Conservation (phyloP, 179 eudicot species). For the Silene vulgaris region DNA sequence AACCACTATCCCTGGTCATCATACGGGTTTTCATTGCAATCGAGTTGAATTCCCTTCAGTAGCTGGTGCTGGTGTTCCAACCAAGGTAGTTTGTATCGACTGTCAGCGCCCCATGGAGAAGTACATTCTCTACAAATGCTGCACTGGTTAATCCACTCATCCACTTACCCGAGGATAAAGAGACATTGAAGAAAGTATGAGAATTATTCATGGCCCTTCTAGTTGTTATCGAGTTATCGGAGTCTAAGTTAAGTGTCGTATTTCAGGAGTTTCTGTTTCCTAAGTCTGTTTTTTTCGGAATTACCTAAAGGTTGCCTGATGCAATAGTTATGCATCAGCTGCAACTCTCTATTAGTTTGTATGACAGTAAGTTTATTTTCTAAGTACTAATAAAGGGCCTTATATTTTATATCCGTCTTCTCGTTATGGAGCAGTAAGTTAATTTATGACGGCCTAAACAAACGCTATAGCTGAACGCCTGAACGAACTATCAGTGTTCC, state of each 20-base stretch:
- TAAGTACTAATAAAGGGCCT: too few relatives aligned
- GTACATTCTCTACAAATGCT: constrained; percentile 44
- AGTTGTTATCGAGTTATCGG: too few relatives aligned
- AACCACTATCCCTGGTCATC: not conserved
- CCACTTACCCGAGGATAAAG: not conserved
- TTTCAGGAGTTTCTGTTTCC: not conserved
- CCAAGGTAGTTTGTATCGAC: constrained; percentile 32
- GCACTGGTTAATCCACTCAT: constrained; percentile 42
- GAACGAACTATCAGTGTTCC: too few relatives aligned
- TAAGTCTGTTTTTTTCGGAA: not conserved
- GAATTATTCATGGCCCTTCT: not conserved
- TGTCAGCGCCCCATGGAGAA: constrained; percentile 41
- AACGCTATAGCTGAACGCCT: too few relatives aligned
- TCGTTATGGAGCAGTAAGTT: too few relatives aligned
- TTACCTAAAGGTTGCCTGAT: not conserved
- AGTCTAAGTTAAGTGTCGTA: not conserved
- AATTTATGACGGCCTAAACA: too few relatives aligned
- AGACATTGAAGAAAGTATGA: too few relatives aligned
- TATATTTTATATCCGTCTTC: too few relatives aligned
- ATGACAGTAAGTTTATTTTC: too few relatives aligned
- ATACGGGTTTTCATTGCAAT: constrained; percentile 31
- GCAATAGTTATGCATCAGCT: not conserved
- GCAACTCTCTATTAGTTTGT: too few relatives aligned
- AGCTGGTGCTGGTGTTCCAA: constrained; percentile 35
- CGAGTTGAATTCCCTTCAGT: constrained; percentile 37